phyloP scores from a whole-genome alignment of 176 grass and related monocot genomes.

The Aechmea fasciata region DNA sequence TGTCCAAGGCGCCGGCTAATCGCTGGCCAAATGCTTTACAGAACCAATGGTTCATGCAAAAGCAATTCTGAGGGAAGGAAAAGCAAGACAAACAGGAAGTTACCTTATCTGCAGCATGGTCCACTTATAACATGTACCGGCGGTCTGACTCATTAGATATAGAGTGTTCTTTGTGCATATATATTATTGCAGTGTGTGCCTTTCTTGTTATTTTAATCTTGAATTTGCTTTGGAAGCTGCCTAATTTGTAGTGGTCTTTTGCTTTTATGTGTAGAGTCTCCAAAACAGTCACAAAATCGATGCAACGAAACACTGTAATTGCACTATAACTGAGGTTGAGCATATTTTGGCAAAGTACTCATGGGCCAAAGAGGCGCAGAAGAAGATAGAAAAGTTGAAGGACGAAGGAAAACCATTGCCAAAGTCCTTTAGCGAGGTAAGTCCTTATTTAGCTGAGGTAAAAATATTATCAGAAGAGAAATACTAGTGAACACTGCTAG shows the following conservation, averaged over 20 bases:
- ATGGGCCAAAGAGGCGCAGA: conserved; percentile 90
- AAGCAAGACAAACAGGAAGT: too few species aligned
- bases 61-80: too few species aligned
- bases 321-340: conserved; percentile 86
- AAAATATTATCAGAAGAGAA: not conserved
- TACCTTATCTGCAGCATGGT: too few species aligned
- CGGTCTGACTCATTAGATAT: too few species aligned
- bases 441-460: not conserved
- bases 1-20: too few species aligned
- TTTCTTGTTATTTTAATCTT: not conserved
- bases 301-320: conserved; percentile 75
- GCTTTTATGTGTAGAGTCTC: conserved; percentile 41
- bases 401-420: conserved; percentile 86
- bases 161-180: too few species aligned
- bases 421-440: conserved; percentile 70
- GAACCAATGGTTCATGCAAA: too few species aligned
- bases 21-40: too few species aligned
- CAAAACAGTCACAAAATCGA: conserved; percentile 58
- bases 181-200: not conserved
- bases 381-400: conserved; percentile 65
- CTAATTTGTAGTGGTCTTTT: conserved; percentile 8
- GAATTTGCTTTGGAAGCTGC: not conserved
- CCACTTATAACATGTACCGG: too few species aligned
- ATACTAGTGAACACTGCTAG: not conserved
- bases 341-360: conserved; percentile 80